Conservation (phyloP, 345 rosid species). For the Brassica rapa region DNA sequence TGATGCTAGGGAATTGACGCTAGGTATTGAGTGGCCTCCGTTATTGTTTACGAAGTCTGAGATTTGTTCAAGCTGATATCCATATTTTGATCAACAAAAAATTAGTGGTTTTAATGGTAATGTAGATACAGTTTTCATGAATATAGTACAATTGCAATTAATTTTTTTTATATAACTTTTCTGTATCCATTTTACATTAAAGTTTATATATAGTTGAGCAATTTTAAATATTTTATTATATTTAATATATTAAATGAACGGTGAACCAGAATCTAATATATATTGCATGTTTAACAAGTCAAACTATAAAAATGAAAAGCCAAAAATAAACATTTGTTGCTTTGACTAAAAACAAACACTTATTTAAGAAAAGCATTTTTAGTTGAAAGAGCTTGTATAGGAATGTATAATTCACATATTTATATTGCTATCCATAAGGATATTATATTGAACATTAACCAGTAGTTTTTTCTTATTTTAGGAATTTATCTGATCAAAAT, state of each 20-base stretch:
- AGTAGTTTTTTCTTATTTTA: not conserved
- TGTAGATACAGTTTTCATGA: not conserved
- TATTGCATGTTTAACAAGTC: not conserved
- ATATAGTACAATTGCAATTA: not conserved
- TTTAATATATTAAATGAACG: not conserved
- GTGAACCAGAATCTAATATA: not conserved
- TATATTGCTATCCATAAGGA: not conserved
- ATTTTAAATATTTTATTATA: not conserved
- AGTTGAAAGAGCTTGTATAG: not conserved
- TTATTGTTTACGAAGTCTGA: not conserved
- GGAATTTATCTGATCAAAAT: not conserved
- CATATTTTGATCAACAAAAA: not conserved
- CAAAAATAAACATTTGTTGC: not conserved
- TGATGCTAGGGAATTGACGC: not conserved
- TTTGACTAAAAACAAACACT: not conserved
- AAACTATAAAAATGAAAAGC: not conserved
- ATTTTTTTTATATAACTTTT: not conserved
- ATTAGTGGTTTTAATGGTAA: constrained; percentile 3
- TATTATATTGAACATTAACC: not conserved
- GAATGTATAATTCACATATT: not conserved
- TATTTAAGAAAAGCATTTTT: not conserved
- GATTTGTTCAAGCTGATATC: not conserved
- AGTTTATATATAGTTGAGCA: not conserved
- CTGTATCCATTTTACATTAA: not conserved
- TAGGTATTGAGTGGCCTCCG: constrained; percentile 1